phyloP scores from a whole-genome alignment of 2,329 filamentous ascomycete genomes.

The Didymosphaeria variabile region DNA sequence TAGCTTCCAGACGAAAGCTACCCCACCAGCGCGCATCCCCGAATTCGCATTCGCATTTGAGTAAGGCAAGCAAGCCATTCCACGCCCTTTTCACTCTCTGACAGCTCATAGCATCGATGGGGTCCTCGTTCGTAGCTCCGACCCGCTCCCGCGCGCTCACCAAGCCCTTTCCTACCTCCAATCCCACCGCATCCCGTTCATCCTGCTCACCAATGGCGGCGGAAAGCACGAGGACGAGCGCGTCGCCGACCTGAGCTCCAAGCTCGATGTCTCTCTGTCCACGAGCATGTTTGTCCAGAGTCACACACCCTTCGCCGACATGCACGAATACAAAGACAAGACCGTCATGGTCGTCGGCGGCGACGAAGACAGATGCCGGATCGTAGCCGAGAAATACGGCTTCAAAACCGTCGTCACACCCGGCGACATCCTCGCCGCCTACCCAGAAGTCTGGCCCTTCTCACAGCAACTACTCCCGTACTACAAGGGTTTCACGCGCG shows the following conservation, averaged over 20 bases:
- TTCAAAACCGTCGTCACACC: constrained; percentile 80
- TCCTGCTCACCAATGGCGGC: constrained; percentile 94
- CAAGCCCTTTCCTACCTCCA: constrained; percentile 78
- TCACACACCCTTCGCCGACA: constrained; percentile 85
- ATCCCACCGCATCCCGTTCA: constrained; percentile 81
- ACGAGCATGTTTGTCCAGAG: constrained; percentile 82
- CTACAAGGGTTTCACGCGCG: constrained; percentile 67
- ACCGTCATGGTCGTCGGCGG: constrained; percentile 60
- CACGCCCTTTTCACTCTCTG: constrained; percentile 23
- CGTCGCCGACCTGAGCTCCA: constrained; percentile 72
- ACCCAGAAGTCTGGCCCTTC: constrained; percentile 86
- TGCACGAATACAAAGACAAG: constrained; percentile 65
- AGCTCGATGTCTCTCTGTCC: constrained; percentile 71
- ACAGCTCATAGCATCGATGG: constrained; percentile 78
- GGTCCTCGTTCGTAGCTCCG: constrained; percentile 85
- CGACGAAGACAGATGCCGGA: constrained; percentile 66
- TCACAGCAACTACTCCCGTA: constrained; percentile 70
- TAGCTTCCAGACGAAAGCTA: constrained; percentile 36
- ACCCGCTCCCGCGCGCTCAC: constrained; percentile 79
- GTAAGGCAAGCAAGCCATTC: constrained; percentile 50
- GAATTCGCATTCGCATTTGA: constrained; percentile 67
- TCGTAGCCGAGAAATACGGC: constrained; percentile 71
- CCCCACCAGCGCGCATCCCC: constrained; percentile 36
- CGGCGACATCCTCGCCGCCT: constrained; percentile 78
- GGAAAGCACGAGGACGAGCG: constrained; percentile 82